These are phyloP conservation scores for Arthrobotrys entomopaga DNA, from an alignment of 2,329 filamentous ascomycete genomes.

Conservation along the genomic window DNA sequence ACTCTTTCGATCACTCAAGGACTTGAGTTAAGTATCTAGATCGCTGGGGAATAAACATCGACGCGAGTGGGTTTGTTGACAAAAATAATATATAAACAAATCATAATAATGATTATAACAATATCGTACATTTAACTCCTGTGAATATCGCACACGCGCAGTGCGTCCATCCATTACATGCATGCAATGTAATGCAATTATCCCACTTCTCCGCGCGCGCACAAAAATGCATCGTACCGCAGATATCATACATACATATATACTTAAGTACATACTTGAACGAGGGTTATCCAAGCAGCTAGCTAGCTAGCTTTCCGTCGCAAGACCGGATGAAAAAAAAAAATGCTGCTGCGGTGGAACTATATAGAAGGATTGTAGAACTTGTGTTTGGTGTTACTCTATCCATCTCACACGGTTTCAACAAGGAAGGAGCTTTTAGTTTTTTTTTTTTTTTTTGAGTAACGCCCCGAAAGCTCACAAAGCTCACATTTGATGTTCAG, in stretches of 20 bases:
- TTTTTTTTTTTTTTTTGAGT: no score
- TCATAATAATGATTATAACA: no score
- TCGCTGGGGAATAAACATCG: not conserved
- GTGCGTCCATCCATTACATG: not conserved
- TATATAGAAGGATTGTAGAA: no score
- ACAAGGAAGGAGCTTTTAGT: no score
- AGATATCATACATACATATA: not conserved
- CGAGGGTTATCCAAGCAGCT: no score
- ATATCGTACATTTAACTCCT: no score
- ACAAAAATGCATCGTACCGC: not conserved
- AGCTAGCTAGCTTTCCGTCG: not conserved
- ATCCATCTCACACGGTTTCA: no score
- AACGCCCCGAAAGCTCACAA: no score
- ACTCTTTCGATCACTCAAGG: no score
- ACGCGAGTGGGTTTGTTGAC: not conserved
- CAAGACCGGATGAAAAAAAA: slow-evolving; percentile 9
- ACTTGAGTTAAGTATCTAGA: no score
- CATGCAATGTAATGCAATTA: not conserved
- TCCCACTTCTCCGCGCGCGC: not conserved
- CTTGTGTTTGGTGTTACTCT: no score
- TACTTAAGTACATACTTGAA: not conserved
- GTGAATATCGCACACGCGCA: slow-evolving; percentile 16
- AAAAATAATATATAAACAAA: not conserved
- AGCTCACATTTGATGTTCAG: no score
- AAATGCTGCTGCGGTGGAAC: not conserved